Evolutionary conservation across 139 green algal genomes (phyloP).

Genomic region (Closterium sp.): DNA sequence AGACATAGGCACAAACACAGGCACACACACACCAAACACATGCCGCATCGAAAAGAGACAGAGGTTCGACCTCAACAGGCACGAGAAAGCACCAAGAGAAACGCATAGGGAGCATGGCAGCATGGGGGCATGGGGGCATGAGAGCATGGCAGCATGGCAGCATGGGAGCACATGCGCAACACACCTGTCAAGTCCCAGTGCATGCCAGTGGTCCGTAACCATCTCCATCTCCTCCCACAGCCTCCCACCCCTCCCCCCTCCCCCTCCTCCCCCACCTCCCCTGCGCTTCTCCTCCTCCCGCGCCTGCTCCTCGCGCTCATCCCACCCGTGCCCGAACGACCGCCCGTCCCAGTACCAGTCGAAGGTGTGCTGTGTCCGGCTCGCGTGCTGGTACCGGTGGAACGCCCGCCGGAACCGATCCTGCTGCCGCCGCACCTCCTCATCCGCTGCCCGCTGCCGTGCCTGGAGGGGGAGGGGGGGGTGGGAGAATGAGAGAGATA

Average conservation of each 20-base stretch:
- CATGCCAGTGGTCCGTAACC: slow-evolving; percentile 18
- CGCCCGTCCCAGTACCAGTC: background rate
- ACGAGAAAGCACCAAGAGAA: too few relatives aligned
- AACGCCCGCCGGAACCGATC: background rate
- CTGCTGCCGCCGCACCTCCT: background rate
- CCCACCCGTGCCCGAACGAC: background rate
- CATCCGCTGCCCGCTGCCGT: background rate
- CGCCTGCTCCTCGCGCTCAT: background rate
- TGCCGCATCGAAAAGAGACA: background rate
- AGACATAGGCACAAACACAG: background rate
- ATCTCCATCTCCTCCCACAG: background rate
- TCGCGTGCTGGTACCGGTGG: background rate
- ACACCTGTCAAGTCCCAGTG: slow-evolving; percentile 21
- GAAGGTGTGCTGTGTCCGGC: background rate
- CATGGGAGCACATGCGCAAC: background rate
- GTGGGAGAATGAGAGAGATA: background rate
- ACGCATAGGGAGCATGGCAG: background rate
- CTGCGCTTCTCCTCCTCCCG: background rate
- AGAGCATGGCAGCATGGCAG: background rate
- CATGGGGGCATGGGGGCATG: background rate
- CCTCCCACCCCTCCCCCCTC: background rate
- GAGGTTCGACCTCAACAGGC: too few relatives aligned
- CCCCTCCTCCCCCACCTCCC: background rate
- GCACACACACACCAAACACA: background rate
- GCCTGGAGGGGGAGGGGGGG: background rate